A percentile compares a stretch with the other conserved stretches of the same genome.
Conservation (phyloP, 73 alveolate genomes). For the Tetrahymena borealis region DNA sequence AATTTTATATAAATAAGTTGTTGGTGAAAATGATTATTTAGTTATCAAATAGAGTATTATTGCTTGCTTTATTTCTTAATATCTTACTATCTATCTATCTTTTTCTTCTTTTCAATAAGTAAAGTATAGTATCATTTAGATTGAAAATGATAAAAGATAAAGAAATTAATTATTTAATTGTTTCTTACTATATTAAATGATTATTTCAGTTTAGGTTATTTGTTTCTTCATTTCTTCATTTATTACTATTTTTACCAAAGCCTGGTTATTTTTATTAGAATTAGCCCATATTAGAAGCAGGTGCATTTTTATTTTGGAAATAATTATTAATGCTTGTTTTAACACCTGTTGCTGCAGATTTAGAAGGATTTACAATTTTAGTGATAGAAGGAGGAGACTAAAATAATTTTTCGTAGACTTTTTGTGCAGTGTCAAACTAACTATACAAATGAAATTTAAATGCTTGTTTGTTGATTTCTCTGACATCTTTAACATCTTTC, state of each 20-base stretch:
- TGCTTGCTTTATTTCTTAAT: too few relatives aligned
- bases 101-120: too few relatives aligned
- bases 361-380: background rate
- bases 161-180: too few relatives aligned
- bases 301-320: background rate
- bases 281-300: background rate
- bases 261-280: background rate
- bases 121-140: too few relatives aligned
- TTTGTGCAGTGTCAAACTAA: background rate
- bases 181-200: too few relatives aligned
- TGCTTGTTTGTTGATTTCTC: constrained; percentile 27
- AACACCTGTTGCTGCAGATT: background rate
- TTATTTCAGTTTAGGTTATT: too few relatives aligned
- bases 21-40: too few relatives aligned
- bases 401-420: background rate
- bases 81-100: too few relatives aligned
- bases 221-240: background rate
- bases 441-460: background rate
- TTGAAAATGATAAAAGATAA: too few relatives aligned
- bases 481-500: constrained; percentile 26
- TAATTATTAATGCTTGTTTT: background rate
- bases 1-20: too few relatives aligned
- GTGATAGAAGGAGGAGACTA: background rate
- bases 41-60: too few relatives aligned
- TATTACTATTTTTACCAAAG: background rate